A percentile compares a stretch with the other conserved stretches of the same genome.
phyloP scores from a whole-genome alignment of 352 stramenopile genomes.

The Phytophthora fragariae region DNA sequence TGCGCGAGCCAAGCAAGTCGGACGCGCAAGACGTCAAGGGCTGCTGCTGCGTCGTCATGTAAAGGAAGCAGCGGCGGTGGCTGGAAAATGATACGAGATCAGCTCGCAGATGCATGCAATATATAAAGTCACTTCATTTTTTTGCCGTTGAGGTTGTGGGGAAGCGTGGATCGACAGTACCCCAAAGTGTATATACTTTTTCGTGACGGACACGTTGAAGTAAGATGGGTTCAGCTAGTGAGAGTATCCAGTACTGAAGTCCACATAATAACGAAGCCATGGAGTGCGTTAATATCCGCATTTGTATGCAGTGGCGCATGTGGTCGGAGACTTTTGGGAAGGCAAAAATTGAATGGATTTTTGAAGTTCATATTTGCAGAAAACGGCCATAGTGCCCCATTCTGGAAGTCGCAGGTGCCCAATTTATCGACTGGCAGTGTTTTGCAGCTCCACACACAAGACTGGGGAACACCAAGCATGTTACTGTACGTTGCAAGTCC shows the following conservation, averaged over 20 bases:
- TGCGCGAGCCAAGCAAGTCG: constrained; percentile 41
- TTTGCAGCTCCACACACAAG: too few species aligned
- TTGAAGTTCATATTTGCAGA: neutral
- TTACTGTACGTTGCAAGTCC: too few species aligned
- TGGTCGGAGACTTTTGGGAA: neutral
- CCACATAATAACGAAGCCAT: neutral
- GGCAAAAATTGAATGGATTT: neutral
- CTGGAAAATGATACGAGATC: constrained; percentile 18
- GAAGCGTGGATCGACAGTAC: too few species aligned
- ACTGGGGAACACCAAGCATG: too few species aligned
- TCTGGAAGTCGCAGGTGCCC: neutral
- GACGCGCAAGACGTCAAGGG: constrained; percentile 37
- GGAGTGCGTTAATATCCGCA: neutral
- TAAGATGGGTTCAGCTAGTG: constrained; percentile 7
- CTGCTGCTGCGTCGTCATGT: constrained; percentile 78
- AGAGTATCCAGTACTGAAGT: neutral
- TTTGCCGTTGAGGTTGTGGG: constrained; percentile 1
- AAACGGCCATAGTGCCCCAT: neutral
- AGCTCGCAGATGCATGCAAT: constrained; percentile 32
- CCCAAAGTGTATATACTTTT: constrained; percentile 26
- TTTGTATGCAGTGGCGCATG: neutral
- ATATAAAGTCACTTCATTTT: constrained; percentile 29
- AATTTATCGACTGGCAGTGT: neutral
- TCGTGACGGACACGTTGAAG: constrained; percentile 16
- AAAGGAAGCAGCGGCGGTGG: constrained; percentile 4